phyloP scores from a whole-genome alignment of 2,329 filamentous ascomycete species.

The Stachybotrys chartarum region DNA sequence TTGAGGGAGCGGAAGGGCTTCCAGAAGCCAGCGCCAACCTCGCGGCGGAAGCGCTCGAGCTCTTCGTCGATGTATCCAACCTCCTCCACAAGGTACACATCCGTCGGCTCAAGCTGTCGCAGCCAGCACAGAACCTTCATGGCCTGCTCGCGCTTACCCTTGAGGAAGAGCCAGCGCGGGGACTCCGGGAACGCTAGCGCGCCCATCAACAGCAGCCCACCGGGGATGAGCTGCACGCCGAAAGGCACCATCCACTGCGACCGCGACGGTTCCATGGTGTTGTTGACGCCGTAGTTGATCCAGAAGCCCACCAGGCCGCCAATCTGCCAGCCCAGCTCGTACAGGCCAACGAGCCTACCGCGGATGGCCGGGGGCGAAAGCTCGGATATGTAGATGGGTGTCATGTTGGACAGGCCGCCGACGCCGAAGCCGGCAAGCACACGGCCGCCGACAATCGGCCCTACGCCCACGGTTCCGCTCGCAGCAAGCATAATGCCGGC shows the following conservation, averaged over 20 bases:
- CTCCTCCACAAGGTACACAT: conserved; percentile 67
- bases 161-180: conserved; percentile 62
- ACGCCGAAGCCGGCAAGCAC: conserved; percentile 58
- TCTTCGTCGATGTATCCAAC: conserved; percentile 63
- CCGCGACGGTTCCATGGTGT: conserved; percentile 35
- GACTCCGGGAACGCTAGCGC: conserved; percentile 57
- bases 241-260: conserved; percentile 60
- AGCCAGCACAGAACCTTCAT: conserved; percentile 57
- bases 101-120: conserved; percentile 45
- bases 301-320: conserved; percentile 58
- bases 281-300: conserved; percentile 42
- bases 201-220: conserved; percentile 52
- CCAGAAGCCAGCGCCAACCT: conserved; percentile 67
- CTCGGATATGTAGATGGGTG: conserved; percentile 56
- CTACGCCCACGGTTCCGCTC: conserved; percentile 54
- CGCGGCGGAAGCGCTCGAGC: conserved; percentile 54
- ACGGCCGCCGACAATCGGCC: conserved; percentile 53
- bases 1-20: conserved; percentile 57
- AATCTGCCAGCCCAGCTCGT: conserved; percentile 59
- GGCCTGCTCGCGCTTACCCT: conserved; percentile 52
- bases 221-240: conserved; percentile 60
- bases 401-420: conserved; percentile 56
- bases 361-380: conserved; percentile 55
- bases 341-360: conserved; percentile 58
- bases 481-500: conserved; percentile 67